Conservation (phyloP, 768 basidiomycete genomes). For the Pulveroboletus sp. region DNA sequence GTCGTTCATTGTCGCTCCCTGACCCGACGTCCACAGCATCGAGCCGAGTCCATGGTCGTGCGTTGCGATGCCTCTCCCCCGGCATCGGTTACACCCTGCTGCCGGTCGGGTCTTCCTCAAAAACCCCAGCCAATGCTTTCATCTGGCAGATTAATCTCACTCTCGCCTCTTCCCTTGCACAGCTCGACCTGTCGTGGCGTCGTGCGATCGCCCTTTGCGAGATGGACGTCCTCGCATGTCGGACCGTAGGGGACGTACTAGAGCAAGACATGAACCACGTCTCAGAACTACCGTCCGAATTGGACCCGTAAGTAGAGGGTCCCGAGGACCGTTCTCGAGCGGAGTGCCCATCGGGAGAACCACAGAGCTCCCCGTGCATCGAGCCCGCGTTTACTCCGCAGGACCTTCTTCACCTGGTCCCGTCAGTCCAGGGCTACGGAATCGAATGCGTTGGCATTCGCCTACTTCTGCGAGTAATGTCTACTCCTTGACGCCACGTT, state of each 20-base stretch:
- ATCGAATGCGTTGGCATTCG: constrained; percentile 13
- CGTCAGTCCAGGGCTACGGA: constrained; percentile 1
- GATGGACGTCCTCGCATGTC: constrained; percentile 33
- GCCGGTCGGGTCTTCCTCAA: not conserved
- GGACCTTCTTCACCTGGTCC: not conserved
- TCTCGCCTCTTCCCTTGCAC: constrained; percentile 5
- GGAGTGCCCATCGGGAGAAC: not conserved
- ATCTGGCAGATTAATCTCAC: constrained; percentile 6
- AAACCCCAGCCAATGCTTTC: not conserved
- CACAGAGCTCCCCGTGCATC: not conserved
- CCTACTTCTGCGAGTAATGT: constrained; percentile 5
- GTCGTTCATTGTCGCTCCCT: too few species aligned
- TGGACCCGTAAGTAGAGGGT: constrained; percentile 29
- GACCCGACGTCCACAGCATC: not conserved
- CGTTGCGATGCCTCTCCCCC: not conserved
- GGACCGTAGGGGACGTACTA: constrained; percentile 17
- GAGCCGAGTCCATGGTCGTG: too few species aligned
- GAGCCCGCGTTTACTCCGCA: not conserved
- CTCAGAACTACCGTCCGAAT: constrained; percentile 38
- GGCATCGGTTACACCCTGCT: constrained; percentile 5
- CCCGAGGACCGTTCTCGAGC: not conserved
- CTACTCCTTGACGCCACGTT: not conserved
- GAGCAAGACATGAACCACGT: constrained; percentile 39
- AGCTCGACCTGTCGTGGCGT: constrained; percentile 22
- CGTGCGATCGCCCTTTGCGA: constrained; percentile 28